phyloP scores from a whole-genome alignment of 2,329 filamentous ascomycete genomes.

The Colletotrichum kahawae region DNA sequence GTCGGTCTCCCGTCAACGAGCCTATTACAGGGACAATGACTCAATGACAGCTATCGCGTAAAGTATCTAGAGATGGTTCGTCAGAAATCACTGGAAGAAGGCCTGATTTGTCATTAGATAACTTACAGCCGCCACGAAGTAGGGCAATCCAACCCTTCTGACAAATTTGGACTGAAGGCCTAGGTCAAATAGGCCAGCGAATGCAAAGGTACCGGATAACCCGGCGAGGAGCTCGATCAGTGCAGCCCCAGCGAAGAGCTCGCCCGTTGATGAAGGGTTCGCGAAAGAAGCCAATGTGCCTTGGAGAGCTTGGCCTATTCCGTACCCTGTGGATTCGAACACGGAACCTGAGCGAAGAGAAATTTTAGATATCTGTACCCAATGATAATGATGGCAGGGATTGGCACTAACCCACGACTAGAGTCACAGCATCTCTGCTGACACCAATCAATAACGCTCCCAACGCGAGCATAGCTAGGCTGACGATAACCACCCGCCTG shows the following conservation, averaged over 20 bases:
- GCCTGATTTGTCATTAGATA: not conserved
- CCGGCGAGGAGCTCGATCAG: not conserved
- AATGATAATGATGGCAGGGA: not conserved
- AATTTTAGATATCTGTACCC: rapidly evolving
- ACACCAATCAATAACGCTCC: not conserved
- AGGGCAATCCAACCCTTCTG: not conserved
- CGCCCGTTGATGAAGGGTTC: not conserved
- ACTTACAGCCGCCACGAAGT: not conserved
- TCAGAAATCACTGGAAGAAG: not conserved
- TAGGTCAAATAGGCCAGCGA: not conserved
- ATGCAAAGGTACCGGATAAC: not conserved
- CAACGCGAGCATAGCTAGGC: not conserved
- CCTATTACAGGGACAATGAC: not conserved
- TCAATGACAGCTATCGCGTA: not conserved
- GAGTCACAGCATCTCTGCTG: not conserved
- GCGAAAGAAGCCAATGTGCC: not conserved
- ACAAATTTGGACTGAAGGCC: not conserved
- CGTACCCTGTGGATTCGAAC: not conserved
- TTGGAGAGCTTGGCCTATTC: not conserved
- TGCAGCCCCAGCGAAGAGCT: not conserved
- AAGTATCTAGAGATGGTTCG: not conserved
- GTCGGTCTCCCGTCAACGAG: rapidly evolving
- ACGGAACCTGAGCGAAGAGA: not conserved
- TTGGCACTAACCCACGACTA: not conserved
- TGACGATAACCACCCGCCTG: not conserved